Conservation (phyloP, 2,329 filamentous ascomycete genomes). For the Alternaria sp. region DNA sequence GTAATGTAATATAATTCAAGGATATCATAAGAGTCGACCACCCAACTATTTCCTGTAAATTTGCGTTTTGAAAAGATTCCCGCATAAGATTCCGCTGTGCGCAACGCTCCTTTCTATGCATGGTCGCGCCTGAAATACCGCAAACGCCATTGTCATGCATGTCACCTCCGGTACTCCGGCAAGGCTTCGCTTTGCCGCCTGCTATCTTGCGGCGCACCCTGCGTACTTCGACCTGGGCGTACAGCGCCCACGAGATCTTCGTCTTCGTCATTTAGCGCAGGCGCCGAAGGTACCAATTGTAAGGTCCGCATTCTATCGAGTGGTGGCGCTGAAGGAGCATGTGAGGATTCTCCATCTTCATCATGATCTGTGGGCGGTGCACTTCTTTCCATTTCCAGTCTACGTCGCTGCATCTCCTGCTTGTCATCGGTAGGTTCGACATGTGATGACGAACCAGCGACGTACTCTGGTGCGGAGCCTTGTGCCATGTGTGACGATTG, state of each 20-base stretch:
- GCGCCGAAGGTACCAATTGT: constrained; percentile 37
- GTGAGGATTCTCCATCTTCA: constrained; percentile 26
- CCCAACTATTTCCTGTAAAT: neutral
- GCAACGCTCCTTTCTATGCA: constrained; percentile 1
- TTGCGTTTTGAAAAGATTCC: neutral
- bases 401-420: constrained; percentile 69
- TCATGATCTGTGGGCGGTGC: constrained; percentile 44
- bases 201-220: constrained; percentile 3
- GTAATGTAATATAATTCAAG: neutral
- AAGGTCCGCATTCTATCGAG: constrained; percentile 11
- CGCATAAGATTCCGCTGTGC: neutral
- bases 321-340: constrained; percentile 28
- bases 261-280: constrained; percentile 43
- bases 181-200: constrained; percentile 34
- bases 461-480: constrained; percentile 34
- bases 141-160: constrained; percentile 4
- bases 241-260: constrained; percentile 40
- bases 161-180: constrained; percentile 40
- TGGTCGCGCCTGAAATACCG: neutral
- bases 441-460: constrained; percentile 37
- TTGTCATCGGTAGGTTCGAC: constrained; percentile 71
- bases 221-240: constrained; percentile 23
- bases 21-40: neutral
- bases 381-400: constrained; percentile 51
- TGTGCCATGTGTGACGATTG: constrained; percentile 18